phyloP scores from a whole-genome alignment of 2,329 filamentous ascomycete genomes.

The Scleromitrula shiraiana region DNA sequence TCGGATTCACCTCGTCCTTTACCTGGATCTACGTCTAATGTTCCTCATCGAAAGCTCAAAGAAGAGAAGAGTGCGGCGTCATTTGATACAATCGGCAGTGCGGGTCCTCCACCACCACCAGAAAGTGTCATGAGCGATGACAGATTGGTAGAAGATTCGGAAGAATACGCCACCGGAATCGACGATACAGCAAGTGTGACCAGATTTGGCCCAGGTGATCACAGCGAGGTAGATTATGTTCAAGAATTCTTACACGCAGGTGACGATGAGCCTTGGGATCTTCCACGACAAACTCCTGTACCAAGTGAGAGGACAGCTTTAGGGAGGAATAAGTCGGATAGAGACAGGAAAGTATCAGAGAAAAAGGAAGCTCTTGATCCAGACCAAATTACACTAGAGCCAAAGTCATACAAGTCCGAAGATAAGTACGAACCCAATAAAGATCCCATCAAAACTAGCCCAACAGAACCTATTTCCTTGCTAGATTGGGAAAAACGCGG shows the following conservation, averaged over 20 bases:
- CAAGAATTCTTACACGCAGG: slow-evolving; percentile 7
- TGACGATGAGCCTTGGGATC: slow-evolving; percentile 7
- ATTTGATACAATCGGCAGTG: slow-evolving; percentile 4
- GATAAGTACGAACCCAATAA: slow-evolving; percentile 4
- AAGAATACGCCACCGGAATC: slow-evolving; percentile 6
- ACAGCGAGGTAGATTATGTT: neutral
- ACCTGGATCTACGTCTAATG: slow-evolving; percentile 4
- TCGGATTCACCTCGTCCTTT: neutral
- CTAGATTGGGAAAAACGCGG: slow-evolving; percentile 8
- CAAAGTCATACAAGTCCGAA: slow-evolving; percentile 3
- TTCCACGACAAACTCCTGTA: slow-evolving; percentile 6
- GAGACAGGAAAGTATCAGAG: neutral
- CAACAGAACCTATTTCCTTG: neutral
- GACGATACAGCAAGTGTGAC: slow-evolving; percentile 2
- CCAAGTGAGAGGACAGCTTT: neutral
- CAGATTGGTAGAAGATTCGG: neutral
- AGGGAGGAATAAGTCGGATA: neutral
- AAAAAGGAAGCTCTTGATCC: neutral
- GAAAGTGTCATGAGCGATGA: slow-evolving; percentile 4
- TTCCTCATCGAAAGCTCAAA: neutral
- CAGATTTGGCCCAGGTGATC: slow-evolving; percentile 5
- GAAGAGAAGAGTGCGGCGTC: slow-evolving; percentile 6
- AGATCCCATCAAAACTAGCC: slow-evolving; percentile 3
- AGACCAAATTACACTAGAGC: slow-evolving; percentile 6
- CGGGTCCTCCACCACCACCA: neutral